phyloP scores from a whole-genome alignment of 2,329 filamentous ascomycete species.

The Harringtonia aguacate region DNA sequence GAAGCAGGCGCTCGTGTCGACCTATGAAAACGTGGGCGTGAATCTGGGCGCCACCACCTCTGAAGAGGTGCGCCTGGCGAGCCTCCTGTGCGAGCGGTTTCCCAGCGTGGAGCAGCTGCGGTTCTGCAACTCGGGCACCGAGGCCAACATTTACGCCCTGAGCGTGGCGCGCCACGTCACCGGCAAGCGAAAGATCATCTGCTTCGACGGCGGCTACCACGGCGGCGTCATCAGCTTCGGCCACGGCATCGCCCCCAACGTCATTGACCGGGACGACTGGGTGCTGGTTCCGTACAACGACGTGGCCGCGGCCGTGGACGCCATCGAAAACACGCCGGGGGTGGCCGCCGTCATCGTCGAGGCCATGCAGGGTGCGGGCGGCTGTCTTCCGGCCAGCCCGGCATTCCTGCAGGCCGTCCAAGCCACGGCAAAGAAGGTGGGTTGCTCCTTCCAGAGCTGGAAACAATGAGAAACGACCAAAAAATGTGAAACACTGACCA shows the following conservation, averaged over 20 bases:
- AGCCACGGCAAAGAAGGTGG: conserved; percentile 32
- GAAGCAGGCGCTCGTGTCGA: conserved; percentile 4
- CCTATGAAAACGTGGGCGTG: conserved; percentile 24
- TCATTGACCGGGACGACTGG: conserved; percentile 42
- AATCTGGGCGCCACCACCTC: conserved; percentile 42
- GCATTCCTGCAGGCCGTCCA: conserved; percentile 45
- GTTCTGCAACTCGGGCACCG: conserved; percentile 56
- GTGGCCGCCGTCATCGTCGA: conserved; percentile 55
- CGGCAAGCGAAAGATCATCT: conserved; percentile 31
- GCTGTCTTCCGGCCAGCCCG: conserved; percentile 36
- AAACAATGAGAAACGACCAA: too few relatives aligned
- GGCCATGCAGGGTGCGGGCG: conserved; percentile 51
- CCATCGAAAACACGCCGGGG: conserved; percentile 30
- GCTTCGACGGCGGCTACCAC: conserved; percentile 38
- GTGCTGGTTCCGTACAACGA: conserved; percentile 53
- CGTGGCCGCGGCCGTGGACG: conserved; percentile 40
- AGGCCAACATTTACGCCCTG: conserved; percentile 49
- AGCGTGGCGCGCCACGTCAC: conserved; percentile 37
- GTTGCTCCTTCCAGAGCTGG: not conserved
- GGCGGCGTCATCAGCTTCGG: conserved; percentile 30
- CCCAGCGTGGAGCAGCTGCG: conserved; percentile 38
- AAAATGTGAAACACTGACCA: not conserved
- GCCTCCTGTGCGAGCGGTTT: conserved; percentile 40
- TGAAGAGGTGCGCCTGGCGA: conserved; percentile 43
- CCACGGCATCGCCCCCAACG: conserved; percentile 23